A percentile compares a stretch with the other conserved stretches of the same genome.
phyloP scores from a whole-genome alignment of 2,329 filamentous ascomycete species.

The Tolypocladium endophyticum region DNA sequence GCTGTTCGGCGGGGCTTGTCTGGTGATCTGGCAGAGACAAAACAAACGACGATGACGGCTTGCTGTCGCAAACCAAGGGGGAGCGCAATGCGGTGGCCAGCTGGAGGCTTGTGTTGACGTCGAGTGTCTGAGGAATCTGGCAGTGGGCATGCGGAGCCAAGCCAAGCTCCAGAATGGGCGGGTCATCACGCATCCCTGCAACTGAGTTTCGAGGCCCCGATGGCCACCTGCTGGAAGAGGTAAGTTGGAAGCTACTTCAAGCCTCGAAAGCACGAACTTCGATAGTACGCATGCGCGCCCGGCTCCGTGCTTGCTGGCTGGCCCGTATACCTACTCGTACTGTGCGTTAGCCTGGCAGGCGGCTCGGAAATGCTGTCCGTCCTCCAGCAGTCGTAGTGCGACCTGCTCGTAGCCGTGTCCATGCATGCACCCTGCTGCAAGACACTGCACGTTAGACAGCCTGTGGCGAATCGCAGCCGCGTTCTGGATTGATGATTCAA shows the following conservation, averaged over 20 bases:
- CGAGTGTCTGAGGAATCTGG: background rate
- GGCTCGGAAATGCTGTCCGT: background rate
- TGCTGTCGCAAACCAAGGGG: background rate
- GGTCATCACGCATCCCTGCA: background rate
- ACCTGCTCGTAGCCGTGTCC: background rate
- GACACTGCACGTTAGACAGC: background rate
- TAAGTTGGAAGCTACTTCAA: background rate
- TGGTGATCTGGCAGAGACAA: background rate
- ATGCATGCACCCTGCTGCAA: background rate
- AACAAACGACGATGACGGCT: background rate
- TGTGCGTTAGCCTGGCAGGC: background rate
- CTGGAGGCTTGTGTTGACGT: background rate
- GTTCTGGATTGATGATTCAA: background rate
- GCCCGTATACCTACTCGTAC: too few species aligned
- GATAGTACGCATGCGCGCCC: background rate
- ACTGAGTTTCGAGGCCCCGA: background rate
- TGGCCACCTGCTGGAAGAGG: background rate
- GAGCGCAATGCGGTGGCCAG: background rate
- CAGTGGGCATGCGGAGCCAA: background rate
- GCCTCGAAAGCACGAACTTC: background rate
- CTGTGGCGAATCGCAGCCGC: background rate
- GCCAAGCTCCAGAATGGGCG: background rate
- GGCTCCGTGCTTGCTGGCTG: background rate
- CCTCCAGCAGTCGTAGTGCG: background rate
- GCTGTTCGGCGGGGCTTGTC: background rate